Conservation (phyloP, 768 basidiomycete genomes). For the Dendrothele bispora region DNA sequence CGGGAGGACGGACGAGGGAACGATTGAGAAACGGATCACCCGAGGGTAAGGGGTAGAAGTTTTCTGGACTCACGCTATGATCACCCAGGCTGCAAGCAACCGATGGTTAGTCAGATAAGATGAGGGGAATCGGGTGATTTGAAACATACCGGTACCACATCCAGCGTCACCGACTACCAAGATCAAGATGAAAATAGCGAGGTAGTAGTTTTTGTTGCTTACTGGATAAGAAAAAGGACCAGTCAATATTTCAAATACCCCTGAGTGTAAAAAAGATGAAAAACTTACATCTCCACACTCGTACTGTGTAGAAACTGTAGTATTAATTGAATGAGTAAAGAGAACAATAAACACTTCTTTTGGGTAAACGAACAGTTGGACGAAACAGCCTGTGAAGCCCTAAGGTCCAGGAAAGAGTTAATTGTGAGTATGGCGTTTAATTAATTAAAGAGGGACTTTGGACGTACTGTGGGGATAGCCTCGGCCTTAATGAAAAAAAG, state of each 20-base stretch:
- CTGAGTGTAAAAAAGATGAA: neutral
- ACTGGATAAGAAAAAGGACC: conserved; percentile 4
- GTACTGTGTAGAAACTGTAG: conserved; percentile 10
- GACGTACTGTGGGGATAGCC: conserved; percentile 12
- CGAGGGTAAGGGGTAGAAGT: too few relatives aligned
- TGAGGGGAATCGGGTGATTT: neutral
- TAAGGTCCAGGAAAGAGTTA: neutral
- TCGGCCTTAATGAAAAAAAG: neutral
- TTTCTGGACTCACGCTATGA: conserved; percentile 5
- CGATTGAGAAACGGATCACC: neutral
- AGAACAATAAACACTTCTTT: too few relatives aligned
- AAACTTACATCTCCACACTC: conserved; percentile 9
- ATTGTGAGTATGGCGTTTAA: neutral
- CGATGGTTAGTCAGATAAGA: neutral
- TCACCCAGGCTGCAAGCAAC: conserved; percentile 7
- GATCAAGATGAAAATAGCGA: conserved; percentile 5
- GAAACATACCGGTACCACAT: neutral
- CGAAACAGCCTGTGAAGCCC: conserved; percentile 10
- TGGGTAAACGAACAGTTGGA: conserved; percentile 6
- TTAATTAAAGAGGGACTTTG: neutral
- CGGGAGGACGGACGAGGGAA: neutral
- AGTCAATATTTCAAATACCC: too few relatives aligned
- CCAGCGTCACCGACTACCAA: conserved; percentile 10
- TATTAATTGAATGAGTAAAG: too few relatives aligned
- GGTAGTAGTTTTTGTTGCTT: conserved; percentile 9